Percentiles rank a stretch among this genome's conserved stretches.
phyloP scores from a whole-genome alignment of 352 stramenopile species.

The Globisporangium paroecandrum region DNA sequence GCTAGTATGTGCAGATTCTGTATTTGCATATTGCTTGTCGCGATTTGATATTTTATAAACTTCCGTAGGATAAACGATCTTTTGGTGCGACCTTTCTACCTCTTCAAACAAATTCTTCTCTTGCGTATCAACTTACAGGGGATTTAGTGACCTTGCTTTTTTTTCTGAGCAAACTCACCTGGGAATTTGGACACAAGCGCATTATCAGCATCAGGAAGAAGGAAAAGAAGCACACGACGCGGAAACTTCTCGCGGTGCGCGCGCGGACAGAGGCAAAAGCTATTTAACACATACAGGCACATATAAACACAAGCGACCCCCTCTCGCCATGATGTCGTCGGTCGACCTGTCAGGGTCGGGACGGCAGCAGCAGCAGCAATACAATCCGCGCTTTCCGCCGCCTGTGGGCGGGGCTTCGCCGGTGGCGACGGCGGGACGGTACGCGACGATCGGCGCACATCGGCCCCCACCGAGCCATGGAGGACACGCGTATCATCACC shows the following conservation, averaged over 20 bases:
- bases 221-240: neutral
- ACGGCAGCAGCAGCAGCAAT: constrained; percentile 8
- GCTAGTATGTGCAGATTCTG: neutral
- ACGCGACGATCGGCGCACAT: constrained; percentile 10
- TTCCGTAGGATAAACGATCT: neutral
- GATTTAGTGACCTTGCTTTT: constrained; percentile 1
- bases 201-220: constrained; percentile 4
- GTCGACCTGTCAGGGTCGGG: constrained; percentile 11
- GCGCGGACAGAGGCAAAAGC: neutral
- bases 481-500: constrained; percentile 1
- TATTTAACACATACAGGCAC: neutral
- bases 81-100: constrained; percentile 5
- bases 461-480: constrained; percentile 8
- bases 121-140: neutral
- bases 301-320: neutral
- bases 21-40: neutral
- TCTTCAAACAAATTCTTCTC: constrained; percentile 14
- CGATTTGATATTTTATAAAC: neutral
- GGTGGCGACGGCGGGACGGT: constrained; percentile 4
- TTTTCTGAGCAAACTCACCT: neutral
- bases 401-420: neutral
- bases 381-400: constrained; percentile 5
- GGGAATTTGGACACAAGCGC: neutral
- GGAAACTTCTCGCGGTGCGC: constrained; percentile 9
- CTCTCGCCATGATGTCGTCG: constrained; percentile 14